Evolutionary conservation across 2,329 filamentous ascomycete genomes (phyloP), one percentile per base, ranked within the genome.

Genomic region (Phyllosticta paracitricarpa): DNA sequence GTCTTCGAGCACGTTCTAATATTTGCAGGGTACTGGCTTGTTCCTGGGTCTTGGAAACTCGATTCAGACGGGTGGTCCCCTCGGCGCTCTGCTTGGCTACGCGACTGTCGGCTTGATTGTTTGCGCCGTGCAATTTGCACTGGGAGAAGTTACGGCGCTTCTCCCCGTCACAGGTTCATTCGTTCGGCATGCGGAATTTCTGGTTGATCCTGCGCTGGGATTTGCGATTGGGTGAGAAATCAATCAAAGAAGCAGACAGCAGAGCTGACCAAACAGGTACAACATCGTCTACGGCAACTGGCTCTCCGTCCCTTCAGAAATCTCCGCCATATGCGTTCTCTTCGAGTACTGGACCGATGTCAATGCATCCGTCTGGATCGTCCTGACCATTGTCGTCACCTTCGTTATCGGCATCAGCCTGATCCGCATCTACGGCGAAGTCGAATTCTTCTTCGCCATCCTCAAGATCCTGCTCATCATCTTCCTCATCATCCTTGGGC

Each of bases 21-120:
- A n/a, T 53, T 24, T 57, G 25, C 33, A 60, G 58, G 71, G 71
- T 55, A 67, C 64, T n/a, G 63, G 63, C 25, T 52, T 83, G 0
- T 83, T 84, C 68, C 73, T 84, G 9, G 79, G 79, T 55, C 79
- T 80, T 1, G 82, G 82, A 51, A 73, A 77, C 63, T 78, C 80
- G 1, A 78, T 84, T 33, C 75, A 77, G 25, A 77, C 75, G 25
- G 81, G 76, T 28, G 82, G 80, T 2, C 81, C 81, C 2, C 72
- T 81, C 0, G 79, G 79, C 24, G 75, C 81, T 26, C 70, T 84
- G 0, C 69, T 84, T 4, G 81, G 79, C 8, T 83, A 82, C 63
- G 68, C 78, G 3, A 77, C 81, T 6, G 74, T 82, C 19, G 80
- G 81, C 1, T 58, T 78, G 1, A 72, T 82, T 9, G 78, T 81